Evolutionary conservation across 2,329 filamentous ascomycete genomes (phyloP).

Genomic region (Neonectria hederae): DNA sequence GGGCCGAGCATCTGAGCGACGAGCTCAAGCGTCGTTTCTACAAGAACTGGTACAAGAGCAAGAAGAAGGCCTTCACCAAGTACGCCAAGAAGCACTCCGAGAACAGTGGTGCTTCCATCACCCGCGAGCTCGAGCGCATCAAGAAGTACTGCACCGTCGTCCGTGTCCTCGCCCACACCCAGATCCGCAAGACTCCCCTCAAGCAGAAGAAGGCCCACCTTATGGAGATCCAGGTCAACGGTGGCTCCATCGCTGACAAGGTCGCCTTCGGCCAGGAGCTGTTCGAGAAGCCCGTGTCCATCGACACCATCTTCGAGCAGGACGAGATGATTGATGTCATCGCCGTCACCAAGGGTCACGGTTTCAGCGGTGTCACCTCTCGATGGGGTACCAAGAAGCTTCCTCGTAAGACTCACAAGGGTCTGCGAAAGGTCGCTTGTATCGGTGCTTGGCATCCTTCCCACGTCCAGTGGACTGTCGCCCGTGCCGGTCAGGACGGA

Average conservation of each 20-base stretch:
- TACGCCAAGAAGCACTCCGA: slow-evolving; percentile 99
- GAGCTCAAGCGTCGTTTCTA: slow-evolving; percentile 99
- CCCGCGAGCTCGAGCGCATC: slow-evolving; percentile 98
- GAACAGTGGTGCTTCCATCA: slow-evolving; percentile 87
- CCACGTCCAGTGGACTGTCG: slow-evolving; percentile 99
- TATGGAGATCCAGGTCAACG: slow-evolving; percentile 99
- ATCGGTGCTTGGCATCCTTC: slow-evolving; percentile 99
- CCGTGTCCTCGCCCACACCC: slow-evolving; percentile 98
- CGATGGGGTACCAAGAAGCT: slow-evolving; percentile 99
- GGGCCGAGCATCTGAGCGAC: slow-evolving; percentile 99
- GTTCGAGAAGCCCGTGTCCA: slow-evolving; percentile 98
- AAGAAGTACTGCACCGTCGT: slow-evolving; percentile 99
- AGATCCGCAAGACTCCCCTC: slow-evolving; percentile 98
- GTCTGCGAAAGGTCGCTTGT: slow-evolving; percentile 99
- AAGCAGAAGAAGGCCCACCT: slow-evolving; percentile 99
- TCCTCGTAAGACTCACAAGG: slow-evolving; percentile 99
- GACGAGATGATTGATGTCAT: slow-evolving; percentile 99
- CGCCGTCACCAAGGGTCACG: slow-evolving; percentile 99
- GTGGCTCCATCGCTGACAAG: slow-evolving; percentile 95
- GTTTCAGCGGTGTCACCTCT: slow-evolving; percentile 95
- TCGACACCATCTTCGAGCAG: slow-evolving; percentile 97
- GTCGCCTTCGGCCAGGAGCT: slow-evolving; percentile 93
- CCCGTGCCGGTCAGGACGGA: slow-evolving; percentile 98
- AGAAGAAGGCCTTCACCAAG: slow-evolving; percentile 99
- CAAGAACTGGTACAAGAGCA: slow-evolving; percentile 99